These are phyloP conservation scores for Coprinopsis sp. DNA, from an alignment of 768 basidiomycete species.

Conservation along the genomic window DNA sequence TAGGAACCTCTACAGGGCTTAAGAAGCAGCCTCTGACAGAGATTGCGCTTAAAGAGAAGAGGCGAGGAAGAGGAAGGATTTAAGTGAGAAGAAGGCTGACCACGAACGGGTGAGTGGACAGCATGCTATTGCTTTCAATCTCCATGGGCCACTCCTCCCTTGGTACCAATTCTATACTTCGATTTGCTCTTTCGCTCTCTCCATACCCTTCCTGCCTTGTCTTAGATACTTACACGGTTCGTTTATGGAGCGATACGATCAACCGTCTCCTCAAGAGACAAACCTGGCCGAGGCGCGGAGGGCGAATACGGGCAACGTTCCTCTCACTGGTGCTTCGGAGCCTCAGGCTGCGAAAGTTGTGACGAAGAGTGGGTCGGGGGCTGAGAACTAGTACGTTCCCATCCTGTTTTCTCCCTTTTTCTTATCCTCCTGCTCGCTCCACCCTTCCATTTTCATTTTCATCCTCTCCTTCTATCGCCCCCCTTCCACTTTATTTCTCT, in stretches of 20 bases:
- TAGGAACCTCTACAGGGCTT: slow-evolving; percentile 24
- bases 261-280: slow-evolving; percentile 87
- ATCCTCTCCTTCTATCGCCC: no score
- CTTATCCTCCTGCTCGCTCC: slow-evolving; percentile 22
- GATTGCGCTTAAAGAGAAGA: slow-evolving; percentile 72
- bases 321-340: slow-evolving; percentile 18
- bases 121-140: not conserved
- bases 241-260: slow-evolving; percentile 58
- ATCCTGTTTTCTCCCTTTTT: slow-evolving; percentile 19
- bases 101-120: slow-evolving; percentile 64
- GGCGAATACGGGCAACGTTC: slow-evolving; percentile 47
- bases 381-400: slow-evolving; percentile 4
- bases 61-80: slow-evolving; percentile 74
- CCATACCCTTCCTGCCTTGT: not conserved
- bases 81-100: slow-evolving; percentile 79
- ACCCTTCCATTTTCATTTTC: no score
- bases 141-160: no score
- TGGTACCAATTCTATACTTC: not conserved
- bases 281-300: slow-evolving; percentile 63
- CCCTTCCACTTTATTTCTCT: no score
- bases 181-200: no score
- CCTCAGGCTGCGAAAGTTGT: no score
- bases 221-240: not conserved
- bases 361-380: no score
- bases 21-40: slow-evolving; percentile 68